These are phyloP conservation scores for Schizophyllum amplum DNA, from an alignment of 1,284 basidiomycete species.

Conservation along the genomic window DNA sequence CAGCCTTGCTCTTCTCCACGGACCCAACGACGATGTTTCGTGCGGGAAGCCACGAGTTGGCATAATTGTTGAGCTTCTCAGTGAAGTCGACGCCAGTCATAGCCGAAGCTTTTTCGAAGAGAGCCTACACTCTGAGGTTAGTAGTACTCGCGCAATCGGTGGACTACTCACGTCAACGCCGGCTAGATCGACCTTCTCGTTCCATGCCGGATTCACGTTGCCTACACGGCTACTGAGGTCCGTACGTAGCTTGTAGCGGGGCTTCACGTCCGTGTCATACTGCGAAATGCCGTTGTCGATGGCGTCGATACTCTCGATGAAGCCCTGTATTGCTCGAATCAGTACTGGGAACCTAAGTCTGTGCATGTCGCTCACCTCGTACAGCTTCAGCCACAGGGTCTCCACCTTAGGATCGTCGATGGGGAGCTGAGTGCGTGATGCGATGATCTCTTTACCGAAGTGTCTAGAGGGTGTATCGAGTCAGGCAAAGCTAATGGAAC, in stretches of 20 bases:
- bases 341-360: neutral
- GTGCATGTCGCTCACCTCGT: constrained; percentile 44
- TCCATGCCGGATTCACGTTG: constrained; percentile 88
- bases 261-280: constrained; percentile 52
- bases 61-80: constrained; percentile 74
- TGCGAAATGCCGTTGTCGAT: constrained; percentile 94
- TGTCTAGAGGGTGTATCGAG: constrained; percentile 48
- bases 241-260: constrained; percentile 69
- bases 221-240: constrained; percentile 79
- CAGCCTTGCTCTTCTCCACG: constrained; percentile 48
- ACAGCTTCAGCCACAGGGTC: constrained; percentile 83
- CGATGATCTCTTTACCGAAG: constrained; percentile 87
- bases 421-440: constrained; percentile 47
- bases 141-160: constrained; percentile 1
- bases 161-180: constrained; percentile 60
- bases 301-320: constrained; percentile 92
- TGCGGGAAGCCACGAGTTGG: constrained; percentile 89
- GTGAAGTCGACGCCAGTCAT: constrained; percentile 88
- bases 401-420: constrained; percentile 57
- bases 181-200: constrained; percentile 56
- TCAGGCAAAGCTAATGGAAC: neutral
- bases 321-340: constrained; percentile 45
- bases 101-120: constrained; percentile 74
- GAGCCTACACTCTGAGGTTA: constrained; percentile 34
- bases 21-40: constrained; percentile 73